Conservation (phyloP, 305 asterid species). For the Solanum hybrid region DNA sequence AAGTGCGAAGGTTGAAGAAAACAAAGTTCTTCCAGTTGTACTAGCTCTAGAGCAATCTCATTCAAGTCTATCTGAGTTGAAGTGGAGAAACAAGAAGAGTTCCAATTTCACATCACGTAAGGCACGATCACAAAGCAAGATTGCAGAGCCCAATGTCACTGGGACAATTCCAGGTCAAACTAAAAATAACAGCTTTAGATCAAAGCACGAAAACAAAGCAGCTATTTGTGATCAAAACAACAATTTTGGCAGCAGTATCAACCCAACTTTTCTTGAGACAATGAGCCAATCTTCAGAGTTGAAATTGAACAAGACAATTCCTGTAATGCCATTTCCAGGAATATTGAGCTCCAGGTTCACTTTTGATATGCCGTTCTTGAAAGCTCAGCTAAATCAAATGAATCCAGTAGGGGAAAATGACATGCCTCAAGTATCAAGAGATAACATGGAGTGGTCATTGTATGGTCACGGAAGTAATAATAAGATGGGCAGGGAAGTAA, state of each 20-base stretch:
- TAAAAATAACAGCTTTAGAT: background rate
- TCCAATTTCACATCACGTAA: background rate
- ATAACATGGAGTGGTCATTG: background rate
- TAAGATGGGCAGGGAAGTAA: background rate
- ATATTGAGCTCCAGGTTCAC: slow-evolving; percentile 21
- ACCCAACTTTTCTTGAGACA: background rate
- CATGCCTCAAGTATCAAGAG: background rate
- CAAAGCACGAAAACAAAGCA: background rate
- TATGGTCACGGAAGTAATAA: background rate
- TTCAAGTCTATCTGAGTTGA: slow-evolving; percentile 17
- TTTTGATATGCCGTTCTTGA: slow-evolving; percentile 55
- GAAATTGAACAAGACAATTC: background rate
- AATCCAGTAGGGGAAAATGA: background rate
- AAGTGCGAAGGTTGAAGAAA: slow-evolving; percentile 1
- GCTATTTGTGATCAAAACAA: background rate
- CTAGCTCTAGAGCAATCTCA: slow-evolving; percentile 61
- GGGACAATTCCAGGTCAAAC: background rate
- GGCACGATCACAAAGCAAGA: background rate
- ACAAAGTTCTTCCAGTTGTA: slow-evolving; percentile 39
- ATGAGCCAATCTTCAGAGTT: background rate
- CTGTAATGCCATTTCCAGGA: slow-evolving; percentile 1
- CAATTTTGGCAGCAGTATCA: background rate
- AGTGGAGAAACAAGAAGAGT: slow-evolving; percentile 42
- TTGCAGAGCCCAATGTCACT: background rate
- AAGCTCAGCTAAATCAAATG: slow-evolving; percentile 52